A percentile compares a stretch with the other conserved stretches of the same genome.
These are phyloP conservation scores for Plantago major DNA, from an alignment of 257 asterid genomes.

Conservation along the genomic window DNA sequence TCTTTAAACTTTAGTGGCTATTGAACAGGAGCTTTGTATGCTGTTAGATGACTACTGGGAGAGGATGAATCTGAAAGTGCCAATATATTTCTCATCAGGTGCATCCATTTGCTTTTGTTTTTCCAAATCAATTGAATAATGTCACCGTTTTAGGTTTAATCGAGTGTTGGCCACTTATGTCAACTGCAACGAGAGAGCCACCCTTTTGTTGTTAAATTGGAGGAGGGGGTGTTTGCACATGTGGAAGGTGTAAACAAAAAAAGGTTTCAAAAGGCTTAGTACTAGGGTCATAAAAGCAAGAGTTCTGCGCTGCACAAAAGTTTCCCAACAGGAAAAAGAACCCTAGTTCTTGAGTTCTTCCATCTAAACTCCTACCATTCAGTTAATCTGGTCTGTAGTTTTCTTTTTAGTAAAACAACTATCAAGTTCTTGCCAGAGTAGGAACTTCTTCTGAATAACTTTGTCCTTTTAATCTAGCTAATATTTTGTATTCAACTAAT, in stretches of 20 bases:
- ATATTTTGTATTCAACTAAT: constrained; percentile 6
- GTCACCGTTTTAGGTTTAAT: not conserved
- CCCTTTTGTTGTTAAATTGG: too few species aligned
- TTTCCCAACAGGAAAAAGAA: not conserved
- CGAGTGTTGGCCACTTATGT: not conserved
- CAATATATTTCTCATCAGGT: constrained; percentile 92
- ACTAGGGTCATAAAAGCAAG: not conserved
- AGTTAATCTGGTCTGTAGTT: not conserved
- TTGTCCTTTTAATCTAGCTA: constrained; percentile 1
- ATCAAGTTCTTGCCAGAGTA: constrained; percentile 2
- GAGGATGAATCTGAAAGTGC: constrained; percentile 77
- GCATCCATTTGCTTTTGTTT: not conserved
- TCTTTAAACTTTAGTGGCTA: constrained; percentile 17
- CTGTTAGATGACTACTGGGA: constrained; percentile 92
- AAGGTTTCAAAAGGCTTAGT: not conserved
- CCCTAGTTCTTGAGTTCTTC: not conserved
- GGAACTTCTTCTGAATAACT: not conserved
- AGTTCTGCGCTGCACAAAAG: not conserved
- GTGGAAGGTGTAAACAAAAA: not conserved
- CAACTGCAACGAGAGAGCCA: not conserved
- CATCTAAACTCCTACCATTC: not conserved
- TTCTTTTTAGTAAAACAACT: not conserved
- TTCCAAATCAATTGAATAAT: not conserved
- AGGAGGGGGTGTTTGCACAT: not conserved
- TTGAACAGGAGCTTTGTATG: constrained; percentile 83